Base-by-base conservation (phyloP, 2,329 filamentous ascomycete species). In the Beauveria rudraprayagi region DNA sequence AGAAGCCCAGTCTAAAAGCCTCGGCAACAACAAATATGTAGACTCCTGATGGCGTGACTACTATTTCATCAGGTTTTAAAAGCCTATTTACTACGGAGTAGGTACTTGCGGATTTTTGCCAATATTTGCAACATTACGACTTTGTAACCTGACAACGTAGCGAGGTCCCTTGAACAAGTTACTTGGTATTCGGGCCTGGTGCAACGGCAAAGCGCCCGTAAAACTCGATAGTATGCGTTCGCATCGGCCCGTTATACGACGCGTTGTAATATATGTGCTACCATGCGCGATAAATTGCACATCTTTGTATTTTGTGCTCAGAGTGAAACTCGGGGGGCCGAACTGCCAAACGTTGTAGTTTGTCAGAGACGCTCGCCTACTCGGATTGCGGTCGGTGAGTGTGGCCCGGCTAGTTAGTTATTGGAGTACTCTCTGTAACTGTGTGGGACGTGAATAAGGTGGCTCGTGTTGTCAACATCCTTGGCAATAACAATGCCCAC, bases 171-270 rank as follows among this genome's bases (percentile, higher is more conserved):
- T 53, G 14, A 26, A 17, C 5, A 28, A 10, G 41, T 17, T 17
- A 22, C 7, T 22, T 41, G 8, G 8, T 28, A 9, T 56, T 28
- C 24, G 17, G 17, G 14, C n/a, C 16, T 40, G 24, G 34, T 50
- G 46, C 16, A 17, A 58, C 56, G 16, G 16, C 10, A 16, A 51
- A 5, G 28, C 16, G 3, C 9, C 28, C 17, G 56, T 59, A 43
- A 8, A 34, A 59, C 46, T 44, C 43, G 37, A 28, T 52, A 24
- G 17, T 44, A 44, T 30, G 22, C 37, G 37, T 52, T 59, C 47
- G 46, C 56, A 59, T 59, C 56, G 56, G 56, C 26, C 56, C 56
- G 56, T 51, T 59, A 43, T 59, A 24, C 24, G 47, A 30, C n/a
- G 55, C 34, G n/a, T 44, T 58, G 43, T 28, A 24, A 24, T 48